Percentiles rank a stretch among this genome's conserved stretches.
These are phyloP conservation scores for Guyanaporus albipodus DNA, from an alignment of 768 basidiomycete species.

Conservation along the genomic window DNA sequence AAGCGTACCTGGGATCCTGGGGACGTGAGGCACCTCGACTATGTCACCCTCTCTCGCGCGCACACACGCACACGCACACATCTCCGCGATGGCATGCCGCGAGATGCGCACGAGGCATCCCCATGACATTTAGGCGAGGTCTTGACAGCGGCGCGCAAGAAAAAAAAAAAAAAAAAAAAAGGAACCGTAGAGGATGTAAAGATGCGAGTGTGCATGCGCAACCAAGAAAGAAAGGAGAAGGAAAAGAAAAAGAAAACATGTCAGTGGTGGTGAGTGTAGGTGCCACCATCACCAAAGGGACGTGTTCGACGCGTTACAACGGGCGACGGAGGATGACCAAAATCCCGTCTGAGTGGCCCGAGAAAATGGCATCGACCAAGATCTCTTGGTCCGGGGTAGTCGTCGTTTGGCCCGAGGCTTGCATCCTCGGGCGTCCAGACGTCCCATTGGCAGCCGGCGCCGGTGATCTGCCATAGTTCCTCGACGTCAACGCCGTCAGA, in stretches of 20 bases:
- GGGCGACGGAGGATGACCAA: slow-evolving; percentile 77
- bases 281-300: no score
- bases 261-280: no score
- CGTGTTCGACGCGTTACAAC: no score
- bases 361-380: slow-evolving; percentile 76
- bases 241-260: background rate
- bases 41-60: background rate
- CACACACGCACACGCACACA: no score
- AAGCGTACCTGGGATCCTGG: no score
- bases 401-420: background rate
- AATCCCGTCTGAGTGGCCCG: slow-evolving; percentile 80
- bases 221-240: background rate
- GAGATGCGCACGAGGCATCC: background rate
- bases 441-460: background rate
- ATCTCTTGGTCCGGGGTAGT: slow-evolving; percentile 34
- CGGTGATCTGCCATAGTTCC: slow-evolving; percentile 12
- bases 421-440: slow-evolving; percentile 9
- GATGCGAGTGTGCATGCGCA: no score
- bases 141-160: no score
- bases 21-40: no score
- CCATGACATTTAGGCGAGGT: no score
- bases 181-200: no score
- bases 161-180: no score
- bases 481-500: slow-evolving; percentile 15
- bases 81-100: background rate